Percentiles rank a stretch among this genome's conserved stretches.
phyloP scores from a whole-genome alignment of 345 rosid genomes.

The Hirschfeldia incana region DNA sequence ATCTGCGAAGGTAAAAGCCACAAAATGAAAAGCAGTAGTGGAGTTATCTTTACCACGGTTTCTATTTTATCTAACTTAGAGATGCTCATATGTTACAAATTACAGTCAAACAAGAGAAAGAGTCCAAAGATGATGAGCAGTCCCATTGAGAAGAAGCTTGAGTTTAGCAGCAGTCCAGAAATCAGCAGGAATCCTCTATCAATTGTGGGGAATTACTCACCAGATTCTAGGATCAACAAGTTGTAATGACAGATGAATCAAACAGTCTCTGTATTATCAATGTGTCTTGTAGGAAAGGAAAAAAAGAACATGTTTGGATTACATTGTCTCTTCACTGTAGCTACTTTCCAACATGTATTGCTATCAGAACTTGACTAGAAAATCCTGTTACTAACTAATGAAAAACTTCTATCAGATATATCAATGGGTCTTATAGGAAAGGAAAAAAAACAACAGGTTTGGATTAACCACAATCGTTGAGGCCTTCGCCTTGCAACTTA shows the following conservation, averaged over 20 bases:
- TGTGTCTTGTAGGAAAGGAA: constrained; percentile 18
- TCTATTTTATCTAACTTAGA: not conserved
- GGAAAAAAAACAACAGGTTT: too few species aligned
- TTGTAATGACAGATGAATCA: not conserved
- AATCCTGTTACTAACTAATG: constrained; percentile 10
- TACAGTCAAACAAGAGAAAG: constrained; percentile 40
- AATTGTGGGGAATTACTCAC: constrained; percentile 28
- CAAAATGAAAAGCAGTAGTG: not conserved
- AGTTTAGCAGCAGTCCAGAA: constrained; percentile 37
- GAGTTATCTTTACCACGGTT: not conserved
- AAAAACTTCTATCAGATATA: not conserved
- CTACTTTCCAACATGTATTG: constrained; percentile 16
- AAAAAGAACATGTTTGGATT: not conserved
- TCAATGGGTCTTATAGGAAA: too few species aligned
- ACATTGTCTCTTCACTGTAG: constrained; percentile 14
- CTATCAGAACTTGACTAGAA: not conserved
- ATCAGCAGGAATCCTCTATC: constrained; percentile 26
- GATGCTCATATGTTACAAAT: not conserved
- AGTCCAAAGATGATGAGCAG: constrained; percentile 35
- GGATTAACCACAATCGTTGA: too few species aligned
- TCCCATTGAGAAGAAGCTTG: constrained; percentile 33
- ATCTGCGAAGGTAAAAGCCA: constrained; percentile 26
- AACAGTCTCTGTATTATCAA: constrained; percentile 19
- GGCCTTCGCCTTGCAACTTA: too few species aligned
- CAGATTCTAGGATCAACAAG: constrained; percentile 21